Evolutionary conservation across 495 filamentous ascomycete genomes (phyloP).

Genomic region (Cairneyella variabilis): DNA sequence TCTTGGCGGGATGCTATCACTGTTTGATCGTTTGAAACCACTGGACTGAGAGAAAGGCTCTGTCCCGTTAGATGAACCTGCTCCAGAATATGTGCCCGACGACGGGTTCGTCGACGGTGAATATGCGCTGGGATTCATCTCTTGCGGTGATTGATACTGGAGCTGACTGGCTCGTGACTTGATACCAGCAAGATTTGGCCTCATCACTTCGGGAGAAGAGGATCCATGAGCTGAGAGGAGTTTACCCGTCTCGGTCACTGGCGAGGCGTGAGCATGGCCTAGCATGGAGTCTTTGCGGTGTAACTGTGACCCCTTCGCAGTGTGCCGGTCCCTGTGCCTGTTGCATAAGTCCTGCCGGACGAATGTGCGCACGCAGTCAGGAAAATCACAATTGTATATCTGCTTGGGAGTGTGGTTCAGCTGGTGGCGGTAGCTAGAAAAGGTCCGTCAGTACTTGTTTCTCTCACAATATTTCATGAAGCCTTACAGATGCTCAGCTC

Average conservation of each 20-base stretch:
- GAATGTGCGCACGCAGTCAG: conserved; percentile 85
- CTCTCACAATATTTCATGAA: no score
- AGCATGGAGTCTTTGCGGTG: conserved; percentile 81
- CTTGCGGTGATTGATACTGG: conserved; percentile 51
- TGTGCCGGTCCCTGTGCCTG: conserved; percentile 91
- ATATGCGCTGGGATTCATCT: conserved; percentile 43
- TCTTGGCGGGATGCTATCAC: conserved; percentile 17
- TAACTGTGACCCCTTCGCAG: conserved; percentile 90
- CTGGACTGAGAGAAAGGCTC: conserved; percentile 13
- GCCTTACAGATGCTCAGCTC: conserved; percentile 86
- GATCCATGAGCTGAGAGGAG: conserved; percentile 37
- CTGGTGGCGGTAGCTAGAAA: conserved; percentile 74
- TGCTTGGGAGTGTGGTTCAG: conserved; percentile 95
- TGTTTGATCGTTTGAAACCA: conserved; percentile 26
- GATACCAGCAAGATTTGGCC: conserved; percentile 31
- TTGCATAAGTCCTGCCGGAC: conserved; percentile 93
- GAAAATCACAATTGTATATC: conserved; percentile 93
- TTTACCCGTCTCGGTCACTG: conserved; percentile 39
- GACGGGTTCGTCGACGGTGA: conserved; percentile 46
- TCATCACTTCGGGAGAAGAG: conserved; percentile 47
- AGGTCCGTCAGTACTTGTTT: not conserved
- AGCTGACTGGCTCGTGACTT: conserved; percentile 42
- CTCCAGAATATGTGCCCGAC: conserved; percentile 33
- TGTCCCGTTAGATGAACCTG: conserved; percentile 19
- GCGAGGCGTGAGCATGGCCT: conserved; percentile 54